A percentile compares a stretch with the other conserved stretches of the same genome.
Evolutionary conservation across 2,329 filamentous ascomycete genomes (phyloP).

Genomic region (Sarocladiaceae sp.): DNA sequence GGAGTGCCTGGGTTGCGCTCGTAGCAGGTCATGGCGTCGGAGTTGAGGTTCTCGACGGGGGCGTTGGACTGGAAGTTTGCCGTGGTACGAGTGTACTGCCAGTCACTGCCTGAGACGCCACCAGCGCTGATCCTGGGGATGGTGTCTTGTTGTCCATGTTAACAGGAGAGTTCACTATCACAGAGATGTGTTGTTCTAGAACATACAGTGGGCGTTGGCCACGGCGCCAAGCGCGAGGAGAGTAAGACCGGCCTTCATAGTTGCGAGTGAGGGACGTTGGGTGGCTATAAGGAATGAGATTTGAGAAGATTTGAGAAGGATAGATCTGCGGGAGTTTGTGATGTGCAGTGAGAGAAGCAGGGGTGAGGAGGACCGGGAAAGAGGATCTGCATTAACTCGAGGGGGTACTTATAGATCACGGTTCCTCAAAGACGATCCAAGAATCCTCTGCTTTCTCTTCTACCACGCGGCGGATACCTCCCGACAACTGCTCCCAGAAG

Average conservation of each 20-base stretch:
- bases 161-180: background rate
- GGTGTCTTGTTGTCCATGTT: constrained; percentile 23
- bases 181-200: background rate
- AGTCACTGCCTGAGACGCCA: constrained; percentile 22
- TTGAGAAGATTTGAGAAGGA: constrained; percentile 7
- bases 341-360: background rate
- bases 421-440: too few species aligned
- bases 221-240: constrained; percentile 16
- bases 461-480: constrained; percentile 7
- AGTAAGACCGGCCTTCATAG: constrained; percentile 16
- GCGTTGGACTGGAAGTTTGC: constrained; percentile 27
- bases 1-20: constrained; percentile 18
- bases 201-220: constrained; percentile 33
- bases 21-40: constrained; percentile 27
- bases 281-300: constrained; percentile 16
- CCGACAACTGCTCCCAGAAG: constrained; percentile 5
- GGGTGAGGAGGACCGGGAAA: background rate
- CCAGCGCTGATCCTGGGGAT: constrained; percentile 33
- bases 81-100: constrained; percentile 25
- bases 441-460: too few species aligned
- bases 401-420: constrained; percentile 1
- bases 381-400: background rate
- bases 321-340: background rate
- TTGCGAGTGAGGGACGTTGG: background rate
- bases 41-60: constrained; percentile 24